phyloP scores from a whole-genome alignment of 2,329 filamentous ascomycete species.

The Aureobasidium musti region DNA sequence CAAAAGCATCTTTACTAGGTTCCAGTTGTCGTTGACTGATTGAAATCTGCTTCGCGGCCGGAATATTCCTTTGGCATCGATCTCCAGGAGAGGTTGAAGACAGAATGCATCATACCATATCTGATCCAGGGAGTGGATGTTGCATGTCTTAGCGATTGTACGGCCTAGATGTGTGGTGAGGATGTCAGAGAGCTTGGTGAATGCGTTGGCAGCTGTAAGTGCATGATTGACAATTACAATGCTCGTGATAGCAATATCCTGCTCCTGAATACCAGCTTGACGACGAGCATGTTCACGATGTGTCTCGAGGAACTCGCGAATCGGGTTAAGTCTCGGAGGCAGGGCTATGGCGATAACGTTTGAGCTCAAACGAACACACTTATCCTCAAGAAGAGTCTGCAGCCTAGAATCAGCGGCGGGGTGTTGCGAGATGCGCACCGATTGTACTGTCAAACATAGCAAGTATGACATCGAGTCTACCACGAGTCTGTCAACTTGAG shows the following conservation, averaged over 20 bases:
- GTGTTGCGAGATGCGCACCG: slow-evolving; percentile 10
- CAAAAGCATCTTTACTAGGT: slow-evolving; percentile 50
- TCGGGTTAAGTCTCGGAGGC: slow-evolving; percentile 33
- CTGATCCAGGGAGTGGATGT: slow-evolving; percentile 43
- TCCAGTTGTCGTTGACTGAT: slow-evolving; percentile 54
- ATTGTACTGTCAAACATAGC: slow-evolving; percentile 27
- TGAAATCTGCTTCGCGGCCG: slow-evolving; percentile 46
- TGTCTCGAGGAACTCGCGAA: slow-evolving; percentile 51
- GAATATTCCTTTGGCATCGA: slow-evolving; percentile 54
- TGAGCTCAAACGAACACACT: slow-evolving; percentile 6
- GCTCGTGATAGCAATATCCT: slow-evolving; percentile 49
- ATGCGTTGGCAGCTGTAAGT: slow-evolving; percentile 35
- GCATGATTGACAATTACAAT: slow-evolving; percentile 52
- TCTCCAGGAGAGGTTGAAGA: slow-evolving; percentile 55
- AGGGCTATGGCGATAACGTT: slow-evolving; percentile 20
- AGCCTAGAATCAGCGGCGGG: background rate
- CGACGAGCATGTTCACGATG: slow-evolving; percentile 46
- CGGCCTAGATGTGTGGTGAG: background rate
- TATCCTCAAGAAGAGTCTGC: background rate
- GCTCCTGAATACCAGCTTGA: slow-evolving; percentile 53
- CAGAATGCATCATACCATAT: slow-evolving; percentile 53
- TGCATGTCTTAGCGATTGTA: slow-evolving; percentile 26
- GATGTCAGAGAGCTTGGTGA: slow-evolving; percentile 19
- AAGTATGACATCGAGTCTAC: slow-evolving; percentile 29
- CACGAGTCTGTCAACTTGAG: slow-evolving; percentile 8